phyloP scores from a whole-genome alignment of 2,329 filamentous ascomycete species.

The Hymenoscyphus scutula region DNA sequence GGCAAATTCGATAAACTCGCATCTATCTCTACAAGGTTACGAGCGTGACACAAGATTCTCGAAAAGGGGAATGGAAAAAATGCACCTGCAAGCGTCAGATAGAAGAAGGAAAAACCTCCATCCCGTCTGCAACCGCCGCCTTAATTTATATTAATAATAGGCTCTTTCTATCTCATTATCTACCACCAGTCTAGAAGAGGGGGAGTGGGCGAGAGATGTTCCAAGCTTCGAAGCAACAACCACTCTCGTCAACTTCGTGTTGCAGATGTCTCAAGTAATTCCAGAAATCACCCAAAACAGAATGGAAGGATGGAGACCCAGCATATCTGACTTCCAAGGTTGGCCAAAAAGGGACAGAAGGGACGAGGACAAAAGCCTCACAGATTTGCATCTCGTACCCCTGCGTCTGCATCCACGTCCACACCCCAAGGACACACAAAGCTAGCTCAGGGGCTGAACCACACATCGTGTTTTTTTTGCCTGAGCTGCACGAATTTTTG shows the following conservation, averaged over 20 bases:
- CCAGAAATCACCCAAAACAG: not conserved
- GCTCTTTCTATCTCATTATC: not conserved
- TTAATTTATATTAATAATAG: constrained; percentile 5
- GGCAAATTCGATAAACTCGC: not conserved
- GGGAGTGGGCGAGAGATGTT: not conserved
- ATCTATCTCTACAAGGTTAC: not conserved
- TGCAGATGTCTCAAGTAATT: not conserved
- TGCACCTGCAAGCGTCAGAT: constrained; percentile 5
- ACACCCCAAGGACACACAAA: not conserved
- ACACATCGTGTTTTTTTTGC: not conserved
- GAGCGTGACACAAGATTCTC: constrained; percentile 6
- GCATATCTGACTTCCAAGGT: too few species aligned
- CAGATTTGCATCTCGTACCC: not conserved
- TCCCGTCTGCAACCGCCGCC: not conserved
- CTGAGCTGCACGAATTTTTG: not conserved
- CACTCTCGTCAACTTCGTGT: constrained; percentile 1
- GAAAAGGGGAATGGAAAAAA: not conserved
- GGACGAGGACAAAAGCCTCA: not conserved
- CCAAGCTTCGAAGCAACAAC: not conserved
- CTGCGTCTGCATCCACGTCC: not conserved
- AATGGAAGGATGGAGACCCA: not conserved
- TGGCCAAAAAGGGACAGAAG: not conserved
- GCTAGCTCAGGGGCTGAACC: not conserved
- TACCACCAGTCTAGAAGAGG: not conserved
- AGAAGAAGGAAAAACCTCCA: not conserved